Conservation (phyloP, 768 basidiomycete species). For the Mycena floridula region DNA sequence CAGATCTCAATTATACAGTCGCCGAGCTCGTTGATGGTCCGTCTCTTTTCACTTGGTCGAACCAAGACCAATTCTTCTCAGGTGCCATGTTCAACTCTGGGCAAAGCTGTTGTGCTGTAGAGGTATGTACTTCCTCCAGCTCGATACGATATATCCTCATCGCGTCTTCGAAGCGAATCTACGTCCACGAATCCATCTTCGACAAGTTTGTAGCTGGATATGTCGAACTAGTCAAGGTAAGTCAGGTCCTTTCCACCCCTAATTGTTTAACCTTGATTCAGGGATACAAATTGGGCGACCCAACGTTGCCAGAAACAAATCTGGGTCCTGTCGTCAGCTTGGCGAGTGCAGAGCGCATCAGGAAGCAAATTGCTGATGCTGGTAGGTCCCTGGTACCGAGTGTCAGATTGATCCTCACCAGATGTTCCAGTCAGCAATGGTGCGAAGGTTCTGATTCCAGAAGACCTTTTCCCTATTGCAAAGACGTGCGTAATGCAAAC, state of each 20-base stretch:
- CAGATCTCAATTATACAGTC: constrained; percentile 76
- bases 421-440: constrained; percentile 57
- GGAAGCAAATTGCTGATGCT: constrained; percentile 83
- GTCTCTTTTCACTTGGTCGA: constrained; percentile 9
- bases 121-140: constrained; percentile 40
- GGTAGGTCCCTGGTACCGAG: constrained; percentile 31
- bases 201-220: constrained; percentile 74
- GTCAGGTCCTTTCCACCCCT: neutral
- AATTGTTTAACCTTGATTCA: constrained; percentile 18
- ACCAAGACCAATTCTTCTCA: constrained; percentile 2
- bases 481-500: constrained; percentile 44
- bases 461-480: constrained; percentile 60
- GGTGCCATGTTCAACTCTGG: constrained; percentile 94
- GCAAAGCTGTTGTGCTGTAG: constrained; percentile 93
- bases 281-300: constrained; percentile 85
- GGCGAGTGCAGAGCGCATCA: constrained; percentile 77
- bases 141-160: neutral
- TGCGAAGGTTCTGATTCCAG: constrained; percentile 69
- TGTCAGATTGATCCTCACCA: neutral
- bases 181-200: constrained; percentile 83
- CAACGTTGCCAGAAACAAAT: constrained; percentile 63
- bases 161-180: constrained; percentile 76
- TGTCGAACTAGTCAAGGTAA: constrained; percentile 68
- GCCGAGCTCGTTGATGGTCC: constrained; percentile 87
- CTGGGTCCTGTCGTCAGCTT: constrained; percentile 92